A percentile compares a stretch with the other conserved stretches of the same genome.
phyloP scores from a whole-genome alignment of 73 alveolate species.

The Paraurostyla sp. region DNA sequence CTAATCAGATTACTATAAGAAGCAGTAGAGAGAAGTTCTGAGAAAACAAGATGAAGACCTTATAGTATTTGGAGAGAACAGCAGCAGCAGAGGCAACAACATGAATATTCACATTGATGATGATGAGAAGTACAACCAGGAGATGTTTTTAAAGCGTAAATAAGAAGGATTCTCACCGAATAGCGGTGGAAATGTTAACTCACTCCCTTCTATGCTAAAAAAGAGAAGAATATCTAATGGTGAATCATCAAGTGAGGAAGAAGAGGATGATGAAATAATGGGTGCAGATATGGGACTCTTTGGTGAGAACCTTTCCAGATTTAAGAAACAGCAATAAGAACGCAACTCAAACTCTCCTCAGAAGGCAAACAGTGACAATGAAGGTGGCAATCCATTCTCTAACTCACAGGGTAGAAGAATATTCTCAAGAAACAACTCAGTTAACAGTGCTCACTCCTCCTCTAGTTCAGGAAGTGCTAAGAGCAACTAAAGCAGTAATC shows the following conservation, averaged over 20 bases:
- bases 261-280: not conserved
- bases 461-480: no score
- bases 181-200: not conserved
- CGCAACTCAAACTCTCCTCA: not conserved
- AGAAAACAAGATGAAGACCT: constrained; percentile 39
- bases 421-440: no score
- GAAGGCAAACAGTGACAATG: not conserved
- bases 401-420: not conserved
- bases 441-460: no score
- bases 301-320: constrained; percentile 5
- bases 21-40: not conserved
- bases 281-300: constrained; percentile 23
- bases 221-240: not conserved
- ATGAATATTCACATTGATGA: not conserved
- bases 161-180: not conserved
- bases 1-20: not conserved
- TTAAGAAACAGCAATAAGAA: not conserved
- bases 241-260: constrained; percentile 44
- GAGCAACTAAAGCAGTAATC: no score
- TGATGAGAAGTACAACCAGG: constrained; percentile 51
- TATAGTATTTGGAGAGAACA: not conserved
- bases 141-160: constrained; percentile 35
- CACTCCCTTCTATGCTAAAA: not conserved
- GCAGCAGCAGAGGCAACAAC: not conserved
- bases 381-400: not conserved